A percentile compares a stretch with the other conserved stretches of the same genome.
These are phyloP conservation scores for Clonostachys solani DNA, from an alignment of 2,329 filamentous ascomycete species.

Conservation along the genomic window DNA sequence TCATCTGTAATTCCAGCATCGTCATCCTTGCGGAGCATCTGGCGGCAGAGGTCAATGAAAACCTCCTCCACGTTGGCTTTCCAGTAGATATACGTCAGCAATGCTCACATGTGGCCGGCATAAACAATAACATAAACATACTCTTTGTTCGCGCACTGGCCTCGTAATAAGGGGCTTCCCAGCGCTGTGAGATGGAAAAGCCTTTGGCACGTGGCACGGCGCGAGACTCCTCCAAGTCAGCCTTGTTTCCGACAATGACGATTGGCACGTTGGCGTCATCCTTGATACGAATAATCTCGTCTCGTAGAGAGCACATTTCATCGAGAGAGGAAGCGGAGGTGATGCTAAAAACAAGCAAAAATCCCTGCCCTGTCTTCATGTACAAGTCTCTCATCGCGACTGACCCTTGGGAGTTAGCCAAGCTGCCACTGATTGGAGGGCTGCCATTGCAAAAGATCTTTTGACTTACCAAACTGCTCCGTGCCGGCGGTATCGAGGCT, in stretches of 20 bases:
- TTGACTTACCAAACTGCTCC: constrained; percentile 78
- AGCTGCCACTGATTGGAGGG: not conserved
- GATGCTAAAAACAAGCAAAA: constrained; percentile 89
- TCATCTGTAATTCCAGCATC: constrained; percentile 29
- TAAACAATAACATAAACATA: constrained; percentile 28
- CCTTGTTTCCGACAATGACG: constrained; percentile 90
- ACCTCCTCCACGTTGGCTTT: constrained; percentile 83
- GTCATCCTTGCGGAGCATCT: constrained; percentile 75
- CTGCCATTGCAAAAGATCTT: not conserved
- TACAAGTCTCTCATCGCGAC: constrained; percentile 74
- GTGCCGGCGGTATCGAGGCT: constrained; percentile 87
- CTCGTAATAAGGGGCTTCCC: constrained; percentile 90
- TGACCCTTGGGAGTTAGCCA: constrained; percentile 13
- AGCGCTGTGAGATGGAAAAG: constrained; percentile 80
- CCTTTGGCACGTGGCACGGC: constrained; percentile 73
- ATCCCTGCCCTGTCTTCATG: constrained; percentile 91
- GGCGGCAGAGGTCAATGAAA: constrained; percentile 78
- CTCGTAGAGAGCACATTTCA: constrained; percentile 75
- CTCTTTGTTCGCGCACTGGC: constrained; percentile 74
- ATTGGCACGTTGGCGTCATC: constrained; percentile 81
- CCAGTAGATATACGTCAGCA: not conserved
- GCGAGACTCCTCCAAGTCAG: constrained; percentile 82
- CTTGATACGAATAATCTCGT: constrained; percentile 90
- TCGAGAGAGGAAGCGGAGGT: constrained; percentile 79
- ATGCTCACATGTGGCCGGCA: not conserved